These are phyloP conservation scores for Arthroderma sp. DNA, from an alignment of 2,329 filamentous ascomycete genomes.

Conservation along the genomic window DNA sequence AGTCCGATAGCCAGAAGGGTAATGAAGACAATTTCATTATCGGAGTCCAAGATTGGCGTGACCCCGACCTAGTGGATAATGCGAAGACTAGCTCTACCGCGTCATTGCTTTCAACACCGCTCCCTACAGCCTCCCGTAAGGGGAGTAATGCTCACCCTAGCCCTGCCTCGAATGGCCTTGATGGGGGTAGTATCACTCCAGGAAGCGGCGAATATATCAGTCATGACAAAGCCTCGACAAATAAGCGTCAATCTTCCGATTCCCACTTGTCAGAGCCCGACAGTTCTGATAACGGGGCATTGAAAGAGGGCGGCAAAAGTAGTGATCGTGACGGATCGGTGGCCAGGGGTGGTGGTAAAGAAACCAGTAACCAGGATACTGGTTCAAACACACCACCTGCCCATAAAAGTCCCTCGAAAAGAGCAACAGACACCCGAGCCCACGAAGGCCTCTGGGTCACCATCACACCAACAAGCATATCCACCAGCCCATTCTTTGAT, in stretches of 20 bases:
- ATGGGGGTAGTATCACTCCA: slow-evolving; percentile 56
- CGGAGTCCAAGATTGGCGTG: slow-evolving; percentile 77
- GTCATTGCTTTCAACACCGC: slow-evolving; percentile 14
- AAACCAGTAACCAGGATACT: background rate
- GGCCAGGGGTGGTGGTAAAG: slow-evolving; percentile 19
- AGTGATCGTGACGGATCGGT: slow-evolving; percentile 22
- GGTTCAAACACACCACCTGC: background rate
- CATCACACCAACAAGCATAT: slow-evolving; percentile 75
- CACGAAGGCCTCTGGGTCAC: slow-evolving; percentile 92
- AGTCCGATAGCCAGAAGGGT: slow-evolving; percentile 15
- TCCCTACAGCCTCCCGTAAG: slow-evolving; percentile 3
- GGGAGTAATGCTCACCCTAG: slow-evolving; percentile 14
- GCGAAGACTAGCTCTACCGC: slow-evolving; percentile 14
- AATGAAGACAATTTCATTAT: slow-evolving; percentile 54
- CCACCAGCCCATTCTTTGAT: slow-evolving; percentile 86
- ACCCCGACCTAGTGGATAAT: slow-evolving; percentile 54
- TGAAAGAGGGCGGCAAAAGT: slow-evolving; percentile 8
- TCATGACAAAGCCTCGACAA: slow-evolving; percentile 21
- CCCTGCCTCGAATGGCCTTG: slow-evolving; percentile 28
- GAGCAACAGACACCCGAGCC: slow-evolving; percentile 26
- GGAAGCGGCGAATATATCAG: slow-evolving; percentile 57
- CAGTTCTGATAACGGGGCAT: background rate
- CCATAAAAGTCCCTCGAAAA: slow-evolving; percentile 10
- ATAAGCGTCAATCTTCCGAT: slow-evolving; percentile 6
- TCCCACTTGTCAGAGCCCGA: background rate